Evolutionary conservation across 2,329 filamentous ascomycete species (phyloP).

Genomic region (Truncatella angustata): DNA sequence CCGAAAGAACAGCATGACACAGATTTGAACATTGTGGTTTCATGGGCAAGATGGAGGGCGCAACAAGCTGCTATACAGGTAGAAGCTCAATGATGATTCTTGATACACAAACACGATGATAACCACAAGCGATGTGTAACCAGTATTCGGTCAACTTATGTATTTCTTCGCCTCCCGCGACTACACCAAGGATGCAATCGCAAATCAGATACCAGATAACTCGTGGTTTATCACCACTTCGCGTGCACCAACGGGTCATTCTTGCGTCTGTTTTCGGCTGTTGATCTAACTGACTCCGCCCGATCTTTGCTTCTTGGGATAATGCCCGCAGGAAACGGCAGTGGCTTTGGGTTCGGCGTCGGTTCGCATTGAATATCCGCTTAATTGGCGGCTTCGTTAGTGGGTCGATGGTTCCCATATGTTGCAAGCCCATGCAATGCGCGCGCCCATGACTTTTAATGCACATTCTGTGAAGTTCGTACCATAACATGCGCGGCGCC

Average conservation of each 20-base stretch:
- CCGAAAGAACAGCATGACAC: constrained; percentile 36
- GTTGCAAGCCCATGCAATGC: constrained; percentile 21
- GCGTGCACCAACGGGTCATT: no score
- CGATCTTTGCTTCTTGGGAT: not conserved
- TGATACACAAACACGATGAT: no score
- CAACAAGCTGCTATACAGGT: no score
- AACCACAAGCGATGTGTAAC: no score
- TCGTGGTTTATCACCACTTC: no score
- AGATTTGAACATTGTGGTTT: constrained; percentile 32
- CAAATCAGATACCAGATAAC: no score
- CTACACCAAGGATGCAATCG: no score
- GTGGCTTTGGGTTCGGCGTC: constrained; percentile 18
- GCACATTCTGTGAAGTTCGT: constrained; percentile 27
- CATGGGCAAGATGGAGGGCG: constrained; percentile 18
- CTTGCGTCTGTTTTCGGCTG: no score
- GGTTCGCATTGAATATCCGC: constrained; percentile 2
- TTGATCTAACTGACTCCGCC: not conserved
- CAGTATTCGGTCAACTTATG: no score
- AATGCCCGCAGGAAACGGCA: constrained; percentile 5
- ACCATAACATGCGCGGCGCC: constrained; percentile 39
- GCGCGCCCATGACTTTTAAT: constrained; percentile 25
- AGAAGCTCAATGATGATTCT: no score
- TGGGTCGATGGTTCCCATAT: not conserved
- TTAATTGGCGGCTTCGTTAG: not conserved
- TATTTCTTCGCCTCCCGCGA: no score